Base-by-base conservation (phyloP, 2,329 filamentous ascomycete genomes). In the Cladosporium oxysporum region DNA sequence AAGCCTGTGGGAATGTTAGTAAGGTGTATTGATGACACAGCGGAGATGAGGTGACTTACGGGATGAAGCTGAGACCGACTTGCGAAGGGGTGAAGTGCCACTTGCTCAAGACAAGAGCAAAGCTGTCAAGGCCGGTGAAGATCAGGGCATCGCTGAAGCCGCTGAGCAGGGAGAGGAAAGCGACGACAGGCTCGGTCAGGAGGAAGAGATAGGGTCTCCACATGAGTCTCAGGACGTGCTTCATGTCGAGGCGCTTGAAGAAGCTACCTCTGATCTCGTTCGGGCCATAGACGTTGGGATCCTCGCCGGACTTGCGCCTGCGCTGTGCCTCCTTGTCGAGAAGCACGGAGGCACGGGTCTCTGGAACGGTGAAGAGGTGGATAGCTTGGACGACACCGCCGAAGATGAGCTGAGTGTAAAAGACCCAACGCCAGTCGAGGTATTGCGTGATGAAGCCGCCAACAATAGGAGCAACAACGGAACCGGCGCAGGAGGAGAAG, bases 351-450 rank as follows among this genome's bases (percentile, higher is more conserved):
- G 67, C 37, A 76, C 74, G 86, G 88, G 26, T 83, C 98, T 6
- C 91, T 96, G 68, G 88, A 92, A 10, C 4, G 96, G 92, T 72
- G 92, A 97, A 71, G 94, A 99, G 79, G 93, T 95, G 12, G 89
- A 91, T 47, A 91, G 89, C 0, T 83, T 99, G 2, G 83, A 98
- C 3, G 93, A 94, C 65, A 10, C 79, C 89, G 21, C 91, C 91
- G 62, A 94, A 88, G 70, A 93, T 92, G 69, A 94, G 85, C 77
- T 93, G 91, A 67, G 94, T 90, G 91, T 92, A 95, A 75, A 94
- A 93, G 64, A 84, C 87, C 90, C 90, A 93, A 69, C 85, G 84
- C 91, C 91, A 95, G 26, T 86, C 74, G 5, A 88, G 84, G 68
- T 72, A 73, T 21, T 69, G 55, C 47, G 70, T 69, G 62, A 77